Percentiles rank a stretch among this genome's conserved stretches.
phyloP scores from a whole-genome alignment of 139 green algal genomes.

The Chlorella sp. region DNA sequence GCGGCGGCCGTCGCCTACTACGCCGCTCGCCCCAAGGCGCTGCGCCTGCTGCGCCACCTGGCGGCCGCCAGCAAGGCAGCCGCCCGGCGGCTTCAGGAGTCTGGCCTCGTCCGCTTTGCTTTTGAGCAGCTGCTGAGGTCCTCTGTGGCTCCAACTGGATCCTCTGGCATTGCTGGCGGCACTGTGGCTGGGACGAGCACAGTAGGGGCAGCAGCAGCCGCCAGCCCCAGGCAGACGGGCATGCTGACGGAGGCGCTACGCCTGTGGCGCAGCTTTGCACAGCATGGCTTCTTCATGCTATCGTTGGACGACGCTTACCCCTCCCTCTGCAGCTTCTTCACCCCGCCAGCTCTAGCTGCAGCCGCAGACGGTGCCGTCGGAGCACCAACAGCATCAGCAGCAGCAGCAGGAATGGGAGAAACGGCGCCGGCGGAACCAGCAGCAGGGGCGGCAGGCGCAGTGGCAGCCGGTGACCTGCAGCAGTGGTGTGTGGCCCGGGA shows the following conservation, averaged over 20 bases:
- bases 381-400: slow-evolving; percentile 9
- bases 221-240: slow-evolving; percentile 2
- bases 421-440: not conserved
- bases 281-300: slow-evolving; percentile 49
- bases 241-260: slow-evolving; percentile 58
- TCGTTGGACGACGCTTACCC: slow-evolving; percentile 60
- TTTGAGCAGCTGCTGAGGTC: slow-evolving; percentile 35
- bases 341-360: slow-evolving; percentile 23
- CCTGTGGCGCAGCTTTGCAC: slow-evolving; percentile 56
- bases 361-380: not conserved
- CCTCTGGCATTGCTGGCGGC: too few species aligned
- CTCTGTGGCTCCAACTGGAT: not conserved
- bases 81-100: slow-evolving; percentile 50
- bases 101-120: slow-evolving; percentile 37
- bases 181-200: not conserved
- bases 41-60: slow-evolving; percentile 62
- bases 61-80: slow-evolving; percentile 48
- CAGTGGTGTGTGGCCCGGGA: slow-evolving; percentile 43
- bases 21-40: slow-evolving; percentile 30
- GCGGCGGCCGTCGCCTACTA: slow-evolving; percentile 13
- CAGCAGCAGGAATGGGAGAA: not conserved
- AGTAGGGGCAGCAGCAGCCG: not conserved
- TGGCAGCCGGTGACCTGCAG: not conserved
- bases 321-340: slow-evolving; percentile 25
- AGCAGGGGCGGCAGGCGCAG: not conserved